A percentile compares a stretch with the other conserved stretches of the same genome.
phyloP scores from a whole-genome alignment of 2,329 filamentous ascomycete species.

The Cercospora zeina region DNA sequence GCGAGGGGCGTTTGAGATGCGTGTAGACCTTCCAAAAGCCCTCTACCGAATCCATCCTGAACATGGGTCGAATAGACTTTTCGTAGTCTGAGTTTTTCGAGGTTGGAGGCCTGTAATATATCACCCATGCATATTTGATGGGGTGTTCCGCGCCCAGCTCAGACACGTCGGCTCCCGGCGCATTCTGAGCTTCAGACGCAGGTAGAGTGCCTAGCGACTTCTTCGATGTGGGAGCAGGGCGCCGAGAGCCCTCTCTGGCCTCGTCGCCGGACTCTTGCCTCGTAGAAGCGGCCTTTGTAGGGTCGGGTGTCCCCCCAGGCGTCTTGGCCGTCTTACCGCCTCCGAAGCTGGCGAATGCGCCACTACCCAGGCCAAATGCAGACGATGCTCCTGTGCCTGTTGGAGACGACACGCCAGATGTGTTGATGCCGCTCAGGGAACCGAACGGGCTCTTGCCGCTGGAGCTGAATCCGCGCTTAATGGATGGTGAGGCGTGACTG shows the following conservation, averaged over 20 bases:
- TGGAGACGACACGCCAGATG: slow-evolving; percentile 67
- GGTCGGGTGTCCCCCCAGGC: slow-evolving; percentile 74
- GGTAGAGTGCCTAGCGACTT: slow-evolving; percentile 33
- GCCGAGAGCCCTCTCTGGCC: slow-evolving; percentile 33
- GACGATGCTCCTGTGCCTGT: slow-evolving; percentile 74
- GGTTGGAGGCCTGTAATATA: slow-evolving; percentile 96
- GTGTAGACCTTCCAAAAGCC: slow-evolving; percentile 88
- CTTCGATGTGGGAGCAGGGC: slow-evolving; percentile 29
- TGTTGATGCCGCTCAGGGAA: slow-evolving; percentile 70
- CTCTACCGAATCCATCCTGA: slow-evolving; percentile 76
- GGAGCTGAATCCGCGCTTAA: slow-evolving; percentile 69
- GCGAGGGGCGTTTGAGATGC: slow-evolving; percentile 85
- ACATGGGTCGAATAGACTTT: slow-evolving; percentile 88
- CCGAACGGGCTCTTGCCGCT: slow-evolving; percentile 75
- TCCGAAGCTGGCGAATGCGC: slow-evolving; percentile 90
- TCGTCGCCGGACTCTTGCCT: slow-evolving; percentile 61
- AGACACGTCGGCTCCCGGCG: slow-evolving; percentile 34
- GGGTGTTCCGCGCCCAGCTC: slow-evolving; percentile 38
- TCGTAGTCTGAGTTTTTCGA: slow-evolving; percentile 98
- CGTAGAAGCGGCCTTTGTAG: slow-evolving; percentile 62
- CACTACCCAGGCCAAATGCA: slow-evolving; percentile 90
- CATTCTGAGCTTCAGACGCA: slow-evolving; percentile 42
- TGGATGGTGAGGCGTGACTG: slow-evolving; percentile 59
- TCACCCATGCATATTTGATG: slow-evolving; percentile 86
- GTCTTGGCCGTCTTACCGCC: slow-evolving; percentile 77